Evolutionary conservation across 768 basidiomycete species (phyloP), one percentile per base, ranked within the genome.

Genomic region (Candolleomyces aberdarensis): DNA sequence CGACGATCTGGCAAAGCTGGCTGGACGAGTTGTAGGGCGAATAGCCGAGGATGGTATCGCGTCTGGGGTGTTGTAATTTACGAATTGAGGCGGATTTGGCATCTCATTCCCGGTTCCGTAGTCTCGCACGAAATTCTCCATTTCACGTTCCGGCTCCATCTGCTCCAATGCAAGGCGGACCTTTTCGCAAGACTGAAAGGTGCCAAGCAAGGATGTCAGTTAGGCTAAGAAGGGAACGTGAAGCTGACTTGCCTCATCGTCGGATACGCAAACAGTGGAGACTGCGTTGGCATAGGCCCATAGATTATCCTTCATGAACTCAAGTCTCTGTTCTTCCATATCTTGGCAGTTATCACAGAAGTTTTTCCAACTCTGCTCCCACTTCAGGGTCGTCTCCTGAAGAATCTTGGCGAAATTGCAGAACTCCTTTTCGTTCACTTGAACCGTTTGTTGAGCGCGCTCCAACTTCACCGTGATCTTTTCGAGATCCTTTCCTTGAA

Each of bases 311-410:
- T 96, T 98, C 78, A 91, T 87, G 71, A 96, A 93, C 62, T 95
- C 93, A 69, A 96, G 76, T n/a, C 97, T 84, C 61, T 95, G 89
- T 66, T 98, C 95, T 69, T 99, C 97, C 54, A 97, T 75, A 76
- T 99, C 97, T 74, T 99, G 97, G 63, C 93, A 93, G 48, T 84
- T 85, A 73, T 99, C 97, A 69, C 94, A 96, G 75, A 97, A 98
- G 3, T 78, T 78, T 74, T 92, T 96, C 97, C 97, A 99, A 62
- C 92, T 89, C 63, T 83, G 80, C 70, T 97, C 95, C 97, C 96
- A 98, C 68, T 90, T 89, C 54, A 77, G 80, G 20, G 83, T 80
- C 14, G 93, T 96, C 54, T 92, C 91, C 64, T 86, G 84, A 44
- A 97, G 73, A 0, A 86, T 88, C 58, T 84, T 85, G 3, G 91